Conservation (phyloP, 2,329 filamentous ascomycete genomes). For the Sporothrix globosa region DNA sequence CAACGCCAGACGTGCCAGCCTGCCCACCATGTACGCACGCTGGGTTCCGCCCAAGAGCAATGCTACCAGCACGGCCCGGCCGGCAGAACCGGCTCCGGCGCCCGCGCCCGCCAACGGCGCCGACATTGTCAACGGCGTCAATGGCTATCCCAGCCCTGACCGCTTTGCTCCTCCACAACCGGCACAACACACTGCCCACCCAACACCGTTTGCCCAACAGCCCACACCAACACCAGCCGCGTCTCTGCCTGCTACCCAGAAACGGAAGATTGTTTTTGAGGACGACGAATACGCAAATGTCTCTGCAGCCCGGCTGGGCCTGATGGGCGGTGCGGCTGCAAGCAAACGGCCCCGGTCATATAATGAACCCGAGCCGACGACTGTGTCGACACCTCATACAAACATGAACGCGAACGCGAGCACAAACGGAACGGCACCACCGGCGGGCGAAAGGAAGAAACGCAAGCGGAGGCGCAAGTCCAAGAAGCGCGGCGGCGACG, state of each 20-base stretch:
- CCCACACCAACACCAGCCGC: constrained; percentile 32
- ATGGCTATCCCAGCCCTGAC: not conserved
- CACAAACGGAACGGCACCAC: constrained; percentile 19
- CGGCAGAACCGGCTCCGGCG: not conserved
- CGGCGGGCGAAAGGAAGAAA: constrained; percentile 32
- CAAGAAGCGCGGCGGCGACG: constrained; percentile 32
- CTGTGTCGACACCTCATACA: not conserved
- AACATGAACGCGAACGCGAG: not conserved
- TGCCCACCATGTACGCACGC: constrained; percentile 43
- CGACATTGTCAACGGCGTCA: not conserved
- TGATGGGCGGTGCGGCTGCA: constrained; percentile 13
- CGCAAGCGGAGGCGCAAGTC: constrained; percentile 33
- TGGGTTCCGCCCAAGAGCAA: constrained; percentile 44
- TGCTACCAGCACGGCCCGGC: constrained; percentile 19
- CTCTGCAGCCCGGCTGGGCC: not conserved
- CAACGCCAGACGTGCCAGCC: not conserved
- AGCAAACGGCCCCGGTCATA: constrained; percentile 28
- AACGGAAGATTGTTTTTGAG: constrained; percentile 40
- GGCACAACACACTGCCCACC: not conserved
- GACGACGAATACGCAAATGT: constrained; percentile 33
- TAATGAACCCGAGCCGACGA: not conserved
- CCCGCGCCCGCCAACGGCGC: not conserved
- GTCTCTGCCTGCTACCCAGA: not conserved
- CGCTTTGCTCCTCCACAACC: constrained; percentile 14
- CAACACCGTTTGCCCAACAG: not conserved